Percentiles rank a stretch among this genome's conserved stretches.
Evolutionary conservation across 495 filamentous ascomycete species (phyloP).

Genomic region (Staphylotrichum tortipilum): DNA sequence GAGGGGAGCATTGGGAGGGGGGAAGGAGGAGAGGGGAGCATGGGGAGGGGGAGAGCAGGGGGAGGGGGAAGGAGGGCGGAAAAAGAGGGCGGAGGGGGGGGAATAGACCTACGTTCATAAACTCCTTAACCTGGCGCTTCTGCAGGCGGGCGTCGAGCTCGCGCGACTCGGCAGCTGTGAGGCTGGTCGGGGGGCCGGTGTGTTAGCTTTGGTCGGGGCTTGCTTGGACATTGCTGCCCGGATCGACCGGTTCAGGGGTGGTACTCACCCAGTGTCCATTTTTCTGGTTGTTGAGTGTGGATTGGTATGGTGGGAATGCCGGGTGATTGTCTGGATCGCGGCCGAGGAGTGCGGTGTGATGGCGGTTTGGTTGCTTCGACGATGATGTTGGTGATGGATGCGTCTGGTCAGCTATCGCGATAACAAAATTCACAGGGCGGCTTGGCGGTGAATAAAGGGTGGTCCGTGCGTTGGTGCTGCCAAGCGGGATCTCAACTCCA

Average conservation of each 20-base stretch:
- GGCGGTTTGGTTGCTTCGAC: no score
- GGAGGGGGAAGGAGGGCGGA: not conserved
- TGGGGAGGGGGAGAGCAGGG: no score
- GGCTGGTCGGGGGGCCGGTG: slow-evolving; percentile 28
- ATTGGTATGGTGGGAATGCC: not conserved
- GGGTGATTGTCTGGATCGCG: no score
- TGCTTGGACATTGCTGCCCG: not conserved
- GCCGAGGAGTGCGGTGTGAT: no score
- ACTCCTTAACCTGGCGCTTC: slow-evolving; percentile 95
- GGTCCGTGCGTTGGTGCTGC: no score
- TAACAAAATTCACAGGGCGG: no score
- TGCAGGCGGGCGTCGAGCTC: slow-evolving; percentile 90
- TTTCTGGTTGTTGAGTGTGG: not conserved
- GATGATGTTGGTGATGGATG: no score
- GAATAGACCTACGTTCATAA: slow-evolving; percentile 75
- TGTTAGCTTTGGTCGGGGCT: slow-evolving; percentile 10
- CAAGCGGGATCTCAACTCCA: no score
- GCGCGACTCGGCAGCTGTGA: slow-evolving; percentile 76
- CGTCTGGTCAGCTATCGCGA: no score
- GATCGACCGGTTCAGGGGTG: not conserved
- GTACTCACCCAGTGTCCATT: slow-evolving; percentile 14
- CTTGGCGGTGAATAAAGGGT: no score
- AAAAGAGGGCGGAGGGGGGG: not conserved
- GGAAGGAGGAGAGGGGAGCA: not conserved
- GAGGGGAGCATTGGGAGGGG: slow-evolving; percentile 33